Conservation (phyloP, 305 asterid species). For the Salvia sclarea region DNA sequence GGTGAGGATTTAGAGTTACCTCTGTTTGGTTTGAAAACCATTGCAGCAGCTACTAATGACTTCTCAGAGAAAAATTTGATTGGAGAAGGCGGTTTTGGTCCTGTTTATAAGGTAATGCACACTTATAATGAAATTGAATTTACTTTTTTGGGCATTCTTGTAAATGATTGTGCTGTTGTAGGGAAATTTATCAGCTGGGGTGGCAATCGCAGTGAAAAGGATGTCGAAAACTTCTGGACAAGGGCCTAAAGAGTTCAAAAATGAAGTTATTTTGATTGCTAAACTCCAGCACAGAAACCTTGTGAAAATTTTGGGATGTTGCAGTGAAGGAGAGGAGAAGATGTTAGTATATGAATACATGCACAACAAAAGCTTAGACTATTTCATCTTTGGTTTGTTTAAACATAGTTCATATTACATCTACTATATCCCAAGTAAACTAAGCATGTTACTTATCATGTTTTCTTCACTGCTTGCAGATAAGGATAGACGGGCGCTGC, state of each 20-base stretch:
- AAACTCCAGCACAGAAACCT: constrained; percentile 40
- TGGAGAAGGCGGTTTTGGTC: constrained; percentile 42
- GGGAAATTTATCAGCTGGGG: constrained; percentile 24
- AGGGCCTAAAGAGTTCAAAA: constrained; percentile 32
- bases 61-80: constrained; percentile 28
- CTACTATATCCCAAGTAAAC: too few species aligned
- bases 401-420: too few species aligned
- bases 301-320: constrained; percentile 24
- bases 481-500: not conserved
- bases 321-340: constrained; percentile 25
- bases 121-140: not conserved
- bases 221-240: constrained; percentile 34
- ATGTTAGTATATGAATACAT: constrained; percentile 30
- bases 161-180: not conserved
- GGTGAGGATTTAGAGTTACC: constrained; percentile 28
- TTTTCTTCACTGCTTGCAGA: constrained; percentile 1
- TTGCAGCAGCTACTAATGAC: constrained; percentile 32
- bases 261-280: constrained; percentile 30
- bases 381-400: constrained; percentile 28
- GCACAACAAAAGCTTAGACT: constrained; percentile 33
- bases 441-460: not conserved
- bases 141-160: not conserved
- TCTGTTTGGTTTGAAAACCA: constrained; percentile 26
- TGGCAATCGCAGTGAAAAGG: constrained; percentile 34
- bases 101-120: constrained; percentile 26